Evolutionary conservation across 1,284 basidiomycete genomes (phyloP), one percentile per base, ranked within the genome.

Genomic region (Phaffia rhodozyma): DNA sequence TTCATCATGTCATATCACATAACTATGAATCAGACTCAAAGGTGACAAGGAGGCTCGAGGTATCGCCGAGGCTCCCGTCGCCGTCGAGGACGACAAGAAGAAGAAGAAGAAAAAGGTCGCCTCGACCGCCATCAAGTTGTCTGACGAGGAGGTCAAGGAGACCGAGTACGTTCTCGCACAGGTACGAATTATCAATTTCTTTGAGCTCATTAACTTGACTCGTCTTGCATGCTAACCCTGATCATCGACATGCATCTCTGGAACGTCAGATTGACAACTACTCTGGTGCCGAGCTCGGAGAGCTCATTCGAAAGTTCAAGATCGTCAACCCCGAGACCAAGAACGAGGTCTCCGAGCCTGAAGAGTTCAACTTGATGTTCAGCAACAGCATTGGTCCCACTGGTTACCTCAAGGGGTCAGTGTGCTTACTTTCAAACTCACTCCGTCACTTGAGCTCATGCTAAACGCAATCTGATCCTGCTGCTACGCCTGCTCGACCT

Each of bases 341-440:
- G 73, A 97, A 98, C 76, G 86, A 89, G 71, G 86, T 98, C 47
- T 81, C 86, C 56, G 89, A 93, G 74, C 96, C 96, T 2, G 86
- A 91, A 73, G 86, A 89, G 75, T 99, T 98, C 81, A 98, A 98
- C 78, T 83, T 99, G 72, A 98, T 98, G 96, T 99, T 99, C 77
- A 85, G 91, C 64, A 90, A 87, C 71, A 88, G 86, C 77, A 98
- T 99, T 73, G 96, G 96, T 38, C 96, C 96, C 13, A 97, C 96
- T 7, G 96, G 96, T 51, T 90, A 96, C 74, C 85, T 96, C 77
- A 93, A 93, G 73, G 93, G 92, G 86, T 89, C 70, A 70, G 81
- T 69, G 27, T 47, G 38, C 47, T 20, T 50, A 49, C 54, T 52
- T 49, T 4, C 43, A 48, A 38, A 11, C 56, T n/a, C 20, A 38